phyloP scores from a whole-genome alignment of 192 early-diverging fungal species.

The Gonapodya sp. region DNA sequence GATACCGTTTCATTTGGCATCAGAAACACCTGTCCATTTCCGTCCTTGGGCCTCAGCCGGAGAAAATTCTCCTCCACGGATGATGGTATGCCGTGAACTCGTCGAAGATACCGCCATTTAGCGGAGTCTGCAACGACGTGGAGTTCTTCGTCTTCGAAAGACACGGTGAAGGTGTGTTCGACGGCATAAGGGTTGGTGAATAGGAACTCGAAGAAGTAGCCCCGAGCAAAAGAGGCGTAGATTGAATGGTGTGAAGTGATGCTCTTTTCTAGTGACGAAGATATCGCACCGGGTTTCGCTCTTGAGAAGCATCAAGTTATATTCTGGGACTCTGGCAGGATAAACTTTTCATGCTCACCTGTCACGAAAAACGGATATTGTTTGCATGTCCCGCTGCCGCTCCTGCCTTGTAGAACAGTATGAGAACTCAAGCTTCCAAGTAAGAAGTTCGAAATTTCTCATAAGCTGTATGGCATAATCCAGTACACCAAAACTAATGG shows the following conservation, averaged over 20 bases:
- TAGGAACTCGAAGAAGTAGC: constrained; percentile 12
- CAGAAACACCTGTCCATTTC: constrained; percentile 5
- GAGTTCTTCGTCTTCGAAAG: constrained; percentile 12
- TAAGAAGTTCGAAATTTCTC: neutral
- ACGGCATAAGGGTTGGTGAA: constrained; percentile 14
- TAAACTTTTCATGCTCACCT: neutral
- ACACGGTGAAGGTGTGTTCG: constrained; percentile 11
- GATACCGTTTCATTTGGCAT: constrained; percentile 11
- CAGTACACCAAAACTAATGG: no score
- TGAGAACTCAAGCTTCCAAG: neutral
- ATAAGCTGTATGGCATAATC: neutral
- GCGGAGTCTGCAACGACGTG: neutral
- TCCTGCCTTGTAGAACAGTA: constrained; percentile 1
- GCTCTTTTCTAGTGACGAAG: constrained; percentile 7
- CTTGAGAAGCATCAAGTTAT: neutral
- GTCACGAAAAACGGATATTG: constrained; percentile 12
- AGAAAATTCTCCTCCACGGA: constrained; percentile 6
- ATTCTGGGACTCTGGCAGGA: no score
- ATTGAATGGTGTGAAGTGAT: constrained; percentile 10
- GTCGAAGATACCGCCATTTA: constrained; percentile 3
- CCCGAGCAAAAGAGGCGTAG: constrained; percentile 10
- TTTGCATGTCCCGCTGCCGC: constrained; percentile 13
- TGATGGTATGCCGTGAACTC: constrained; percentile 7
- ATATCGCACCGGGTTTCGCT: neutral
- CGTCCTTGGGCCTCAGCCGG: constrained; percentile 3